Base-by-base conservation (phyloP, 495 filamentous ascomycete species). In the Penicillium flavigenum region DNA sequence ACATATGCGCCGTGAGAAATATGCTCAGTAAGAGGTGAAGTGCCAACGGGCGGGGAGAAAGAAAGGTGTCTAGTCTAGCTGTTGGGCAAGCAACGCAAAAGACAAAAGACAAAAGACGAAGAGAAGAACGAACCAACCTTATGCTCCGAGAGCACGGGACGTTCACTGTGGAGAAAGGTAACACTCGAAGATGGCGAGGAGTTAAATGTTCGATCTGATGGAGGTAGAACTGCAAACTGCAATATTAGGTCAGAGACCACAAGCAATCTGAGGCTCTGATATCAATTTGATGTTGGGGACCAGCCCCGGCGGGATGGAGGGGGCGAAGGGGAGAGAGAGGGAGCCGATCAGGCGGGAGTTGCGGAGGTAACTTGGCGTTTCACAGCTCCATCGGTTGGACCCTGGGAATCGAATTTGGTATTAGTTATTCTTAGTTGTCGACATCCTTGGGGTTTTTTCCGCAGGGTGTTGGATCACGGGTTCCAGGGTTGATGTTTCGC, bases 341-440 rank as follows among this genome's bases (percentile, higher is more conserved):
- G 29, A 27, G 43, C 20, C 12, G 29, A 56, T 76, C 69, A 79
- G 20, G 75, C 75, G 39, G 76, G 72, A 10, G 71, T 70, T 17
- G 70, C 67, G 43, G 67, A 61, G 5, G 73, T 71, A 19, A 73
- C 66, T 50, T 74, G 76, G 24, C 76, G 75, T 56, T 79, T 77
- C 8, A 72, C 68, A 27, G 70, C 51, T 49, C 66, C 63, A 54
- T 71, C 71, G 9, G 72, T 56, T 20, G 69, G 38, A 53, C 63
- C 68, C 74, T 77, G 55, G 34, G 36, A 41, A 63, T 47, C 19
- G 47, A 65, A 56, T n/a, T 59, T 66, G 66, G 63, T 52, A 74
- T 75, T 68, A 76, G 72, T 75, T 26, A 70, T 70, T 68, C 61
- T 60, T 56, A 68, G 26, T 57, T 63, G 58, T 54, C 49, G 60